Base-by-base conservation (phyloP, 2,329 filamentous ascomycete genomes). In the Albifimbria verrucaria region DNA sequence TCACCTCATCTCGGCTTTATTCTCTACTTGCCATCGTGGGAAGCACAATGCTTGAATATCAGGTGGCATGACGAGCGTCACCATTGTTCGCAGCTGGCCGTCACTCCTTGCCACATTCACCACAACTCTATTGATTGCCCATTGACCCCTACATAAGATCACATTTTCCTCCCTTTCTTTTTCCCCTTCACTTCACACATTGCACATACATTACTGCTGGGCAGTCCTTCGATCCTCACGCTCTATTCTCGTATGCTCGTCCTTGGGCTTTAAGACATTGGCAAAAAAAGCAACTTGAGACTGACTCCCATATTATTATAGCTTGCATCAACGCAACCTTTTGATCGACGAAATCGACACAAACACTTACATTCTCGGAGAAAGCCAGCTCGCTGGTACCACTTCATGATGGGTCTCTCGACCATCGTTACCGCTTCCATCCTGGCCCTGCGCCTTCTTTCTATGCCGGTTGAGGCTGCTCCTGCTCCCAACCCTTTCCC, bases 391-490 rank as follows among this genome's bases (percentile, higher is more conserved):
- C 65, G 62, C 65, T 70, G 68, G 67, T 61, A 67, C 66, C 70
- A 63, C 65, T 71, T 66, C 62, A 77, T 76, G 68, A 77, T 78
- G 75, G 74, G 74, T 53, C 68, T 79, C 52, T 68, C 73, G 48
- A 71, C 69, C 49, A 55, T 77, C 56, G 55, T 77, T 55, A 71
- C 74, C 51, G 65, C 73, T 53, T 68, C 69, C 39, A 58, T 79
- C 5, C 52, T 77, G 68, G 75, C 75, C 56, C 57, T 76, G 58
- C 66, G 73, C 64, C 72, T 77, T 54, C 67, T 74, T 48, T 64
- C 70, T 20, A 61, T 67, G 26, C 61, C 66, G 4, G 62, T 63
- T 12, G 57, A 63, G 20, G 72, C 72, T 20, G 67, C 69, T 36
- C 67, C 71, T 3, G 57, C 65, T 7, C 59, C 68, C 7, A 48